Evolutionary conservation across 352 stramenopile genomes (phyloP).

Genomic region (Phytopythium cucurbitacearum): DNA sequence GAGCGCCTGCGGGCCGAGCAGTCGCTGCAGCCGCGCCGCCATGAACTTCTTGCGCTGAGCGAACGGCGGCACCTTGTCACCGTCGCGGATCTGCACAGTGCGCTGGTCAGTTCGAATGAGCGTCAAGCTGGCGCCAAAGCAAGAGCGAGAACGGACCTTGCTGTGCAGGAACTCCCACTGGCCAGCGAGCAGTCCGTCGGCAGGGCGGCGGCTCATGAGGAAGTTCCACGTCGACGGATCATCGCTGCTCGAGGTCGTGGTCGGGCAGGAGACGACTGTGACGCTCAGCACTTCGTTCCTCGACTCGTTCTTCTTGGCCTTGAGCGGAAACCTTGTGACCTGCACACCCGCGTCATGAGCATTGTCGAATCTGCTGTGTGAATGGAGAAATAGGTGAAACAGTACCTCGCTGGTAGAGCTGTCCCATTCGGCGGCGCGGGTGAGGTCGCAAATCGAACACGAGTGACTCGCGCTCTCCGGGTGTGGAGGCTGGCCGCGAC

Average conservation of each 20-base stretch:
- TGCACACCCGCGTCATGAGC: slow-evolving; percentile 6
- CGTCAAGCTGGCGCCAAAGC: no score
- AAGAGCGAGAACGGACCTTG: slow-evolving; percentile 30
- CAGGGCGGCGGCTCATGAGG: slow-evolving; percentile 73
- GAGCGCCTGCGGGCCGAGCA: slow-evolving; percentile 27
- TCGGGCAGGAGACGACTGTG: slow-evolving; percentile 51
- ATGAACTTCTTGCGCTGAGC: slow-evolving; percentile 57
- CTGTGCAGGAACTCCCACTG: slow-evolving; percentile 88
- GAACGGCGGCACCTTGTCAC: slow-evolving; percentile 59
- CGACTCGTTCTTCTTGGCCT: slow-evolving; percentile 72
- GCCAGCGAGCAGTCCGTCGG: slow-evolving; percentile 68
- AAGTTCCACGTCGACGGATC: slow-evolving; percentile 47
- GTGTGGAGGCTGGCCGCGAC: background rate
- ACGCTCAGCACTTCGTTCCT: slow-evolving; percentile 79
- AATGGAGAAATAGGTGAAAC: background rate
- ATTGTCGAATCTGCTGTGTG: no score
- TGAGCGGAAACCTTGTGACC: slow-evolving; percentile 80
- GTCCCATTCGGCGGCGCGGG: slow-evolving; percentile 52
- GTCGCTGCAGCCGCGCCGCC: slow-evolving; percentile 25
- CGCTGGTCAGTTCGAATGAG: background rate
- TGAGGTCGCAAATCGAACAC: slow-evolving; percentile 69
- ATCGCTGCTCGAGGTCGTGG: slow-evolving; percentile 6
- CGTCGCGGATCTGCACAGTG: slow-evolving; percentile 41
- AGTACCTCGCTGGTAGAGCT: slow-evolving; percentile 8
- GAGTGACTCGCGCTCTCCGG: background rate